Base-by-base conservation (phyloP, 306 rosid species). In the Cucurbita argyrosperma region DNA sequence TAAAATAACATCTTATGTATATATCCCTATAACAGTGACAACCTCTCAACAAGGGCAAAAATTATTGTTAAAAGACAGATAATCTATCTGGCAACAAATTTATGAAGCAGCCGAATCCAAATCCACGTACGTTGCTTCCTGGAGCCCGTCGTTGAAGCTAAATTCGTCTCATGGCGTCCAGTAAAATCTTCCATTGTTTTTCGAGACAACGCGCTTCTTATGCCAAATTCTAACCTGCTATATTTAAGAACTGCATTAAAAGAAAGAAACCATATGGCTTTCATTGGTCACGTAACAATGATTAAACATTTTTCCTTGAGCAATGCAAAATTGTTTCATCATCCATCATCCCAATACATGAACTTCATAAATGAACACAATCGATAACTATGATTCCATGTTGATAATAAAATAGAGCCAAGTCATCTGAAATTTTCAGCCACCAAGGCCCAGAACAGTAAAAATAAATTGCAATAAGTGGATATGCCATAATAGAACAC, bases 41-140 rank as follows among this genome's bases (percentile, higher is more conserved):
- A 51, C 63, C 50, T 71, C 62, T 54, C 45, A 23, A 6, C 0
- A 67, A 43, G 18, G 72, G 55, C 11, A 40, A 8, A 26, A 49
- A 69, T 69, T 69, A 47, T 47, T 69, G 58, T 26, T 21, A 23
- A 67, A 35, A 50, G 45, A 60, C 66, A 14, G 10, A 72, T 54
- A 72, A 38, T 55, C 76, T 72, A 55, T 72, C 65, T 71, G 49
- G 63, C 38, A 35, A 71, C 62, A 39, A 71, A 37, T 72, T 55
- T 38, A 72, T 38, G 76, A 72, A 54, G 76, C 42, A 55, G 51
- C 76, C 6, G 52, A 38, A 52, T 52, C 21, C 21, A 4, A 52
- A 38, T 72, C 76, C 64, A 6, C 3, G 30, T 19, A 19, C 19
- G 23, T 38, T 19, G 65, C 46, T 70, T 70, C 60, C n/a, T 7